phyloP scores from a whole-genome alignment of 345 rosid genomes.

The Arabis alpina region DNA sequence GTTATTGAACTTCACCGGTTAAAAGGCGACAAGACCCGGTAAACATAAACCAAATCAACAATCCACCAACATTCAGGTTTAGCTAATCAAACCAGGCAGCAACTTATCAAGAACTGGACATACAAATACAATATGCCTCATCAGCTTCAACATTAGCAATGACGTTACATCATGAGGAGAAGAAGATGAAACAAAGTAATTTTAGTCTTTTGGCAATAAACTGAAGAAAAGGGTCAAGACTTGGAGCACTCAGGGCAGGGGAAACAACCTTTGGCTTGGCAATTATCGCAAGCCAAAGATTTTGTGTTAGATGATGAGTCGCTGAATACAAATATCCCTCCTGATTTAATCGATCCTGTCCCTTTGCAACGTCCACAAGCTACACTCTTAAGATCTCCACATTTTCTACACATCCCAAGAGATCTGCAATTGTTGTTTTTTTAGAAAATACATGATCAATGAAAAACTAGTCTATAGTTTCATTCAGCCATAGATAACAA shows the following conservation, averaged over 20 bases:
- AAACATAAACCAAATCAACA: neutral
- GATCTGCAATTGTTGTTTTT: conserved; percentile 52
- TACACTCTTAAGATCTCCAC: conserved; percentile 75
- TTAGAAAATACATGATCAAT: neutral
- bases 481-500: neutral
- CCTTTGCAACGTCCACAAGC: conserved; percentile 87
- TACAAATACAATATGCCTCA: too few relatives aligned
- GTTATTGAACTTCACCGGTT: neutral
- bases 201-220: conserved; percentile 10
- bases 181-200: conserved; percentile 14
- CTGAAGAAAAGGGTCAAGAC: conserved; percentile 27
- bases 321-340: conserved; percentile 54
- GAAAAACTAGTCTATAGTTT: conserved; percentile 1
- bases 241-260: conserved; percentile 72
- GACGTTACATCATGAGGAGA: conserved; percentile 17
- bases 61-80: conserved; percentile 2
- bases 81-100: conserved; percentile 9
- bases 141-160: conserved; percentile 2
- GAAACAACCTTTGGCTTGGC: conserved; percentile 77
- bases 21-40: conserved; percentile 5
- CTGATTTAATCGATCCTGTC: conserved; percentile 60
- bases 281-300: conserved; percentile 53
- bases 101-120: conserved; percentile 4
- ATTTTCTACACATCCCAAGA: conserved; percentile 82
- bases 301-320: conserved; percentile 36